Evolutionary conservation across 2,329 filamentous ascomycete genomes (phyloP).

Genomic region (Lojkania enalia): DNA sequence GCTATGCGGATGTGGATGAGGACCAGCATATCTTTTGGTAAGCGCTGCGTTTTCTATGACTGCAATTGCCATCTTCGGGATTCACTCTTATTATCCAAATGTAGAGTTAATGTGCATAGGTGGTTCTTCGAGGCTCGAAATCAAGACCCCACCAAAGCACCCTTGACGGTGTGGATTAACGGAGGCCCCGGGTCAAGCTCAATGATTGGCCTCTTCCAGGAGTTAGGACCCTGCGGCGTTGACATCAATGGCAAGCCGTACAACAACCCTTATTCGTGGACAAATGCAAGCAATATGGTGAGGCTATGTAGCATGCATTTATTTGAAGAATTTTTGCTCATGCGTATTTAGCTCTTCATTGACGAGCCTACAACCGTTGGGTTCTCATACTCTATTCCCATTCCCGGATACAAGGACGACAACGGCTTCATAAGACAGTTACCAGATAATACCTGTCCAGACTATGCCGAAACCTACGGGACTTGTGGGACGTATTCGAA

Average conservation of each 20-base stretch:
- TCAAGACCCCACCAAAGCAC: conserved; percentile 54
- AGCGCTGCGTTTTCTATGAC: not conserved
- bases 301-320: not conserved
- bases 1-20: conserved; percentile 58
- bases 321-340: not conserved
- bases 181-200: conserved; percentile 61
- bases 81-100: not conserved
- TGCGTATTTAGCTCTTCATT: conserved; percentile 59
- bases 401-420: conserved; percentile 46
- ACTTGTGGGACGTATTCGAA: conserved; percentile 61
- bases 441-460: conserved; percentile 54
- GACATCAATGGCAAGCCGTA: conserved; percentile 52
- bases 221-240: conserved; percentile 58
- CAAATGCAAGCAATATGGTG: conserved; percentile 63
- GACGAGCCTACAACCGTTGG: conserved; percentile 67
- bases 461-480: conserved; percentile 49
- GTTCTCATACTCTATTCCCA: conserved; percentile 57
- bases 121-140: conserved; percentile 61
- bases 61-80: not conserved
- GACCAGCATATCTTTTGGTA: conserved; percentile 60
- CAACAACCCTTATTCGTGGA: conserved; percentile 67
- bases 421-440: conserved; percentile 47
- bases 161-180: conserved; percentile 63
- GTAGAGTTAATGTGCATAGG: conserved; percentile 9
- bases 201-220: conserved; percentile 59